Percentiles rank a stretch among this genome's conserved stretches.
Evolutionary conservation across 176 grass and related monocot genomes (phyloP).

Genomic region (Carex cristatella): DNA sequence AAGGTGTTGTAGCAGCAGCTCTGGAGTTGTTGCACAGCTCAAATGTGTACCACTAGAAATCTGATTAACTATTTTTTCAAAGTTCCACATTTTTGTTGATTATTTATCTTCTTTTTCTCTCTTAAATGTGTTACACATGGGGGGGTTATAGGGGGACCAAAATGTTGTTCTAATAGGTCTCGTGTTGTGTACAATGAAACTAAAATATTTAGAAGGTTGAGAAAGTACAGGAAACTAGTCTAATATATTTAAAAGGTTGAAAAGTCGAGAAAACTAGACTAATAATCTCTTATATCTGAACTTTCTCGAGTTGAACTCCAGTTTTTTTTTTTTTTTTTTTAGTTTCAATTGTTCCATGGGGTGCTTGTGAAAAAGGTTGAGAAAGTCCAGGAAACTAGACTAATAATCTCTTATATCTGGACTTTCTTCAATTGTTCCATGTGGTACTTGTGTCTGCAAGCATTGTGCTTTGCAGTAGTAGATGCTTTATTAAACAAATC

Average conservation of each 20-base stretch:
- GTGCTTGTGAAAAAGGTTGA: not conserved
- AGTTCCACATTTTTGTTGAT: not conserved
- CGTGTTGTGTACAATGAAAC: not conserved
- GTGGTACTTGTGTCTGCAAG: not conserved
- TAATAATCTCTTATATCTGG: not conserved
- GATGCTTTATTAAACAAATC: not conserved
- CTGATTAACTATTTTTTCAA: not conserved
- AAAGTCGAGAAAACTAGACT: no score
- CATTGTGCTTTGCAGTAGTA: not conserved
- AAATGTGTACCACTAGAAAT: slow-evolving; percentile 39
- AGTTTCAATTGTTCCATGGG: not conserved
- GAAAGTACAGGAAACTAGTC: not conserved
- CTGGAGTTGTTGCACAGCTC: slow-evolving; percentile 80
- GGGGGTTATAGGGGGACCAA: no score
- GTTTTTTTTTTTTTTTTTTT: not conserved
- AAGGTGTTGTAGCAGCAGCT: slow-evolving; percentile 72
- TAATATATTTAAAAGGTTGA: no score
- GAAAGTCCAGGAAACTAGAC: not conserved
- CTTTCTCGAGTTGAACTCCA: not conserved
- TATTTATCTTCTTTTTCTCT: not conserved
- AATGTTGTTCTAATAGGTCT: not conserved
- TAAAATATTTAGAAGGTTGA: not conserved
- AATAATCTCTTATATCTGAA: not conserved
- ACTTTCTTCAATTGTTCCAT: not conserved
- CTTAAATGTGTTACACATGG: not conserved